A percentile compares a stretch with the other conserved stretches of the same genome.
phyloP scores from a whole-genome alignment of 495 filamentous ascomycete species.

The Aspergillus bridgeri region DNA sequence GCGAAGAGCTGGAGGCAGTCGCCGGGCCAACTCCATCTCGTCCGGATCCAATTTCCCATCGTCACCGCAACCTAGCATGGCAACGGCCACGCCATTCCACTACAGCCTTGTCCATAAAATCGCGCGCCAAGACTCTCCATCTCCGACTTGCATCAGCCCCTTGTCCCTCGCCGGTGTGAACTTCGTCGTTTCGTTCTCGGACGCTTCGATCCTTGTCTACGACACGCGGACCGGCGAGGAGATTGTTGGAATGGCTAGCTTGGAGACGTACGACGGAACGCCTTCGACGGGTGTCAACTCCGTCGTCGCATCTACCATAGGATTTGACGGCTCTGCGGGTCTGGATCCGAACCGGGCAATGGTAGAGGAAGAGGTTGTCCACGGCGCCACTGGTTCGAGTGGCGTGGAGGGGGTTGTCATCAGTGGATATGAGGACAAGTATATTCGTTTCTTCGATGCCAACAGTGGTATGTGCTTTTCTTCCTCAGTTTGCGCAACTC shows the following conservation, averaged over 20 bases:
- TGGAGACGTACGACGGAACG: constrained; percentile 89
- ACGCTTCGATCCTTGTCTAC: constrained; percentile 86
- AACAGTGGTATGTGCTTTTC: constrained; percentile 77
- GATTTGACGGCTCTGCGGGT: constrained; percentile 65
- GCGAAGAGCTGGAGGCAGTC: constrained; percentile 65
- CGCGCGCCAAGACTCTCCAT: constrained; percentile 63
- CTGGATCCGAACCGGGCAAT: constrained; percentile 61
- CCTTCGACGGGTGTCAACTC: constrained; percentile 80
- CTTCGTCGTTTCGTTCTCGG: constrained; percentile 89
- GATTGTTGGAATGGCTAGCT: constrained; percentile 83
- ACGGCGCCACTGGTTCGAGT: constrained; percentile 80
- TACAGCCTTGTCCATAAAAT: constrained; percentile 81
- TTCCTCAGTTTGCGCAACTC: neutral
- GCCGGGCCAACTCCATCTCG: constrained; percentile 85
- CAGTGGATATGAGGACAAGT: constrained; percentile 91
- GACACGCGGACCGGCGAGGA: constrained; percentile 91
- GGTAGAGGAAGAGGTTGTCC: constrained; percentile 64
- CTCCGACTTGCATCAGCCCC: constrained; percentile 88
- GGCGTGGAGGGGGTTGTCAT: constrained; percentile 91
- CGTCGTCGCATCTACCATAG: constrained; percentile 81
- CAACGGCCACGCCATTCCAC: constrained; percentile 63
- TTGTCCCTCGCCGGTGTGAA: constrained; percentile 81
- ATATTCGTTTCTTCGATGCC: constrained; percentile 94
- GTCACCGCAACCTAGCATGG: constrained; percentile 83
- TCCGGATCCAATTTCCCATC: constrained; percentile 86